Evolutionary conservation across 2,329 filamentous ascomycete genomes (phyloP), one percentile per base, ranked within the genome.

Genomic region (Rhinocladiella similis): DNA sequence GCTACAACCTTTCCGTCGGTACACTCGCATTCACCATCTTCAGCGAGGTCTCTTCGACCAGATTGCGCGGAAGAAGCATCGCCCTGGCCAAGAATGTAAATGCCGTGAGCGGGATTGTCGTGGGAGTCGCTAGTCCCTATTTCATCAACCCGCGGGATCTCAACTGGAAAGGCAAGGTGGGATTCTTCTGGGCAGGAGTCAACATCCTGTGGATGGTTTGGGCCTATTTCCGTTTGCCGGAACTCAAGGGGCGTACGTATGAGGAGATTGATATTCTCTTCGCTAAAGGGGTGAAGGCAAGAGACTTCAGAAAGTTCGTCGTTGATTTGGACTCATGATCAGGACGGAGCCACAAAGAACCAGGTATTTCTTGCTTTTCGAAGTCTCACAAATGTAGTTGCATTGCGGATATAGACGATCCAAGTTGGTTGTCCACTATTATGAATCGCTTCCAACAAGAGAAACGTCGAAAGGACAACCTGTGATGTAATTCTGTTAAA

Each of bases 261-360:
- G 91, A 90, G 5, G 91, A 96, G 73, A 76, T 96, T 52, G 91
- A 96, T 70, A 66, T 94, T 49, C 78, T 96, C 48, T 96, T 96
- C 67, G 89, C 29, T 9, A 7, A 33, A 12, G 10, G 10, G 29
- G 29, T 33, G 6, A 33, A 33, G 29, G 29, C 29, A 10, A 33
- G 29, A 33, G 29, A 33, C 29, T 33, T 33, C 10, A 33, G 10
- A 33, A 33, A 33, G 29, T 3, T 3, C 29, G 29, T 33, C 7
- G 29, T 33, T 9, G 29, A 33, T 9, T 33, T 33, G 29, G 29
- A 33, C 29, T 9, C 10, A 12, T 33, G 29, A 33, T 33, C 10
- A 27, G 25, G 25, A n/a, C n/a, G n/a, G n/a, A n/a, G n/a, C n/a
- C n/a, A n/a, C n/a, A n/a, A n/a, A n/a, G n/a, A n/a, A n/a, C n/a